phyloP scores from a whole-genome alignment of 2,329 filamentous ascomycete genomes.

The Diaporthe ilicicola region DNA sequence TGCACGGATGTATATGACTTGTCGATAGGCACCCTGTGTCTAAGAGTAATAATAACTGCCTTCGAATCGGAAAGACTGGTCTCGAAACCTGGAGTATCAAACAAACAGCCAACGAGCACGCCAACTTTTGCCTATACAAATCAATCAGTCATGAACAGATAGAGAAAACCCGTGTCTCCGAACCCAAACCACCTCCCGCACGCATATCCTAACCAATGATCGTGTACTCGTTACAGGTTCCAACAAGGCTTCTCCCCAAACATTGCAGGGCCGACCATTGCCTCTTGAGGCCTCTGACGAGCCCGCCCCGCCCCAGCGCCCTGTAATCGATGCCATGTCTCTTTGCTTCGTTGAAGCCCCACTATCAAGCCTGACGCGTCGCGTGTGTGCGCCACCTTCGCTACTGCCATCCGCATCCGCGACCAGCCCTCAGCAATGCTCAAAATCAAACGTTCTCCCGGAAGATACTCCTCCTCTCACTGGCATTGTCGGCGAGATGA shows the following conservation, averaged over 20 bases:
- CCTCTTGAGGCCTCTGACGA: not conserved
- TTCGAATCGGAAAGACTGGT: constrained; percentile 12
- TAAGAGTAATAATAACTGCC: not conserved
- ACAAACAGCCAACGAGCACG: constrained; percentile 15
- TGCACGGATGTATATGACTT: not conserved
- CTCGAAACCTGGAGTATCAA: constrained; percentile 8
- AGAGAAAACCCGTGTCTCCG: constrained; percentile 13
- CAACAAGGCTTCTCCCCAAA: not conserved
- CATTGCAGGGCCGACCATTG: not conserved
- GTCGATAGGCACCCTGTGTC: not conserved
- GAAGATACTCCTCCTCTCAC: constrained; percentile 74
- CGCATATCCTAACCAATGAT: constrained; percentile 19
- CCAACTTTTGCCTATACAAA: constrained; percentile 12
- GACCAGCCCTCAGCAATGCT: not conserved
- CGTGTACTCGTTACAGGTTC: constrained; percentile 2
- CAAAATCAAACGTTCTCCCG: constrained; percentile 68
- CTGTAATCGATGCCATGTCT: not conserved
- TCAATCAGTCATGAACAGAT: not conserved
- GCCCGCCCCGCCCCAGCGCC: not conserved
- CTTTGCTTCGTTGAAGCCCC: not conserved
- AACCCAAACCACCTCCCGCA: not conserved
- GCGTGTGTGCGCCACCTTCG: not conserved
- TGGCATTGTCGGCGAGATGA: constrained; percentile 47
- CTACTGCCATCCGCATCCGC: not conserved
- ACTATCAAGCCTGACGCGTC: not conserved